Evolutionary conservation across 23 red algal species (phyloP).

Genomic region (Gracilaria gracilis): DNA sequence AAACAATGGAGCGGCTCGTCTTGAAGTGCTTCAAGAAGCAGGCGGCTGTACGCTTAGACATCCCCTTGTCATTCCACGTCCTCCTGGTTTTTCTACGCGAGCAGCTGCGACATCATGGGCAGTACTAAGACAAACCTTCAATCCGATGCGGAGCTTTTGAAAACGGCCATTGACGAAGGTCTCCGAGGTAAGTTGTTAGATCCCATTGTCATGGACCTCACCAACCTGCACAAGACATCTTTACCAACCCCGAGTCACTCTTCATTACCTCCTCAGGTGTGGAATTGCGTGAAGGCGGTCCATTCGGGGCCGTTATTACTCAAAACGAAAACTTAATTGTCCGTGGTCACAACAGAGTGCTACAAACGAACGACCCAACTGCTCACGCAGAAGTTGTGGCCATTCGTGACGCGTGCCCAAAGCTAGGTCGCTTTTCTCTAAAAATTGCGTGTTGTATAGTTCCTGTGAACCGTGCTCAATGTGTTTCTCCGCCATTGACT

Average conservation of each 20-base stretch:
- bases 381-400: constrained; percentile 94
- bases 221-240: not conserved
- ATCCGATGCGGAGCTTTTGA: not conserved
- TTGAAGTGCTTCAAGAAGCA: too few relatives aligned
- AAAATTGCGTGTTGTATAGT: constrained; percentile 83
- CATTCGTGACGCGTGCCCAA: constrained; percentile 77
- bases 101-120: not conserved
- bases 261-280: constrained; percentile 46
- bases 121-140: not conserved
- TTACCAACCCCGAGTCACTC: not conserved
- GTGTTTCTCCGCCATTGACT: constrained; percentile 84
- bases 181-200: not conserved
- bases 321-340: constrained; percentile 64
- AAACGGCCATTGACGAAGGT: constrained; percentile 23
- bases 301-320: constrained; percentile 89
- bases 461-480: constrained; percentile 96
- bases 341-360: constrained; percentile 76
- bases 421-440: constrained; percentile 70
- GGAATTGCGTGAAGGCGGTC: constrained; percentile 67
- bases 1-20: too few relatives aligned
- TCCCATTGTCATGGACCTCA: not conserved
- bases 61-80: too few relatives aligned
- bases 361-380: constrained; percentile 83
- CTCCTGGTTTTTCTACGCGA: not conserved
- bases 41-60: too few relatives aligned